Evolutionary conservation across 108 stramenopile species (phyloP).

Genomic region (Pseudonitzschia multiseries): DNA sequence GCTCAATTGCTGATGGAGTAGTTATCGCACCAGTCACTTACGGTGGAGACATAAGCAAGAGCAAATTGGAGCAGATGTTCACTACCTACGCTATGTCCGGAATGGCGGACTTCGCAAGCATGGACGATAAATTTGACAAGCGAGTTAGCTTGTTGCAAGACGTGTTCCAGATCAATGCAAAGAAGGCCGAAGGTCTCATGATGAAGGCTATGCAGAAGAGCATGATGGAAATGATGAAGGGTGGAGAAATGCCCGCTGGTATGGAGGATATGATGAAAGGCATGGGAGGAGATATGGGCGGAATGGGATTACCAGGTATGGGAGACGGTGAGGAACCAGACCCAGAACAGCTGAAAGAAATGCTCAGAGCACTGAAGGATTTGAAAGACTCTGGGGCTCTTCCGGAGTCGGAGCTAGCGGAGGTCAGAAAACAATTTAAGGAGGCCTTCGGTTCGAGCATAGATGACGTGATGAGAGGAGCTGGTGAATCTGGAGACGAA

Average conservation of each 20-base stretch:
- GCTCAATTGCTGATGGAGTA: slow-evolving; percentile 74
- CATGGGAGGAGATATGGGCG: slow-evolving; percentile 46
- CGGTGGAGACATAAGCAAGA: slow-evolving; percentile 68
- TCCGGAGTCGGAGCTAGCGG: slow-evolving; percentile 57
- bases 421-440: slow-evolving; percentile 74
- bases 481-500: slow-evolving; percentile 49
- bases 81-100: slow-evolving; percentile 69
- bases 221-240: slow-evolving; percentile 86
- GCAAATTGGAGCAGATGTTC: slow-evolving; percentile 83
- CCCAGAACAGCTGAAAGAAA: slow-evolving; percentile 76
- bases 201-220: slow-evolving; percentile 86
- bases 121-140: slow-evolving; percentile 55
- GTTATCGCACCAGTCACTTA: slow-evolving; percentile 84
- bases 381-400: slow-evolving; percentile 77
- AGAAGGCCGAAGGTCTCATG: slow-evolving; percentile 82
- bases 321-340: slow-evolving; percentile 52
- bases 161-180: slow-evolving; percentile 74
- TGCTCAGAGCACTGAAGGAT: slow-evolving; percentile 58
- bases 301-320: slow-evolving; percentile 28
- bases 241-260: slow-evolving; percentile 66
- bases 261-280: slow-evolving; percentile 86
- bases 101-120: slow-evolving; percentile 45
- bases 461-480: slow-evolving; percentile 70
- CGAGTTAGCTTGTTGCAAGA: slow-evolving; percentile 72
- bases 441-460: slow-evolving; percentile 74